Conservation (phyloP, 805 yeast genomes). For the Candida gorgasii region DNA sequence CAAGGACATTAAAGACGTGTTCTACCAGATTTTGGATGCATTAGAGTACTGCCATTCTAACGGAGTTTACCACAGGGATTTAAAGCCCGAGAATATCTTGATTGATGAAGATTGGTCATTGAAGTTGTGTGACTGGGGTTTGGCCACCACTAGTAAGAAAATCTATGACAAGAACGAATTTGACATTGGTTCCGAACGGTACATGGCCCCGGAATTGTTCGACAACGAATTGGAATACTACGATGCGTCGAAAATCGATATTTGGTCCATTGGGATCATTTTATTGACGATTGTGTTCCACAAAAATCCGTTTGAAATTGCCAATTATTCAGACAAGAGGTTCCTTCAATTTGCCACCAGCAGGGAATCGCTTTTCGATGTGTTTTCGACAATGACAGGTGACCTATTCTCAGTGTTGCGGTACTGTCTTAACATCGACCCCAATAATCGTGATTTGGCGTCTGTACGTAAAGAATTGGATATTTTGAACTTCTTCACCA, state of each 20-base stretch:
- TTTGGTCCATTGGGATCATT: constrained; percentile 89
- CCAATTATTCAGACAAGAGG: constrained; percentile 76
- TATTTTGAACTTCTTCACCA: constrained; percentile 67
- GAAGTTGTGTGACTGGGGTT: constrained; percentile 60
- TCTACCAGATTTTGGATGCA: constrained; percentile 50
- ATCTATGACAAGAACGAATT: constrained; percentile 60
- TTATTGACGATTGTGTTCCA: constrained; percentile 83
- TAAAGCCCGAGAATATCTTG: constrained; percentile 58
- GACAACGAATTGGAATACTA: constrained; percentile 61
- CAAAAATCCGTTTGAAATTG: constrained; percentile 82
- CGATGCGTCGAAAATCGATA: constrained; percentile 78
- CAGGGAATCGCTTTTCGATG: constrained; percentile 88
- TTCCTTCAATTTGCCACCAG: constrained; percentile 84
- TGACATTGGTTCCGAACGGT: constrained; percentile 86
- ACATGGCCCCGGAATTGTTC: constrained; percentile 93
- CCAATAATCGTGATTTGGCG: constrained; percentile 71
- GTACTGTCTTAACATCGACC: constrained; percentile 78
- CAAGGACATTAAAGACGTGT: constrained; percentile 56
- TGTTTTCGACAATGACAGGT: constrained; percentile 83
- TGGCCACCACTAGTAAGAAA: constrained; percentile 51
- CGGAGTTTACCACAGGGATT: constrained; percentile 55
- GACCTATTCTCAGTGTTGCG: constrained; percentile 86
- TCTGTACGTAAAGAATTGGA: constrained; percentile 61
- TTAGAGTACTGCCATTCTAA: constrained; percentile 51
- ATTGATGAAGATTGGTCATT: constrained; percentile 57